Base-by-base conservation (phyloP, 768 basidiomycete genomes). In the Collybiopsis luxurians region DNA sequence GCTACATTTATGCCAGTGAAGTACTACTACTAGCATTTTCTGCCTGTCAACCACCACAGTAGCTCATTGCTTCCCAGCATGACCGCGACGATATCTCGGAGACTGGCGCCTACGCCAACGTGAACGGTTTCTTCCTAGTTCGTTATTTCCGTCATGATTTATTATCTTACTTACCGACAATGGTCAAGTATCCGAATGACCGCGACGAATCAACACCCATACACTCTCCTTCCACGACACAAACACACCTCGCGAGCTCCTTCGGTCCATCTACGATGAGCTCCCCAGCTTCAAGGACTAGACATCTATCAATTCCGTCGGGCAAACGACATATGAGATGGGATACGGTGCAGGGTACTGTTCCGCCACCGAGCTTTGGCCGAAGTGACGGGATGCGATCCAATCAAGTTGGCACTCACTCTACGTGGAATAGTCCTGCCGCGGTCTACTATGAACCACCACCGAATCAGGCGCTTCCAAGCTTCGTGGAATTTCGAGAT, bases 1-100 rank as follows among this genome's bases (percentile, higher is more conserved):
- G 70, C 45, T 73, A 73, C 48, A 71, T 73, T 26, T 69, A 71
- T 56, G 70, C 68, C 9, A 71, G 67, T 39, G 67, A 67, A 42
- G 71, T 71, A 36, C 38, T 64, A 45, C 28, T 27, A 23, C 38
- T 23, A 13, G 15, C 26, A 1, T 60, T 63, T 28, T 61, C 57
- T 9, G 60, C 53, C 9, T 59, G 56, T 51, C 60, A 6, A 21
- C n/a, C 13, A 6, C 13, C 13, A 34, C 19, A 9, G 6, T 11
- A 36, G 23, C 31, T 36, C 10, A 51, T 23, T 24, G 6, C 38
- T 38, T 39, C n/a, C 19, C 31, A 51, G 50, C 50, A 51, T 23
- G 31, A 23, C 11, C 34, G 36, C 36, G 50, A 64, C 60, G 10
- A 51, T 53, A 46, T 24, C 17, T 42, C 34, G 3, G 43, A 46